Evolutionary conservation across 225 moss, liverwort and hornwort species (phyloP).

Genomic region (Rhytidiadelphus loreus): DNA sequence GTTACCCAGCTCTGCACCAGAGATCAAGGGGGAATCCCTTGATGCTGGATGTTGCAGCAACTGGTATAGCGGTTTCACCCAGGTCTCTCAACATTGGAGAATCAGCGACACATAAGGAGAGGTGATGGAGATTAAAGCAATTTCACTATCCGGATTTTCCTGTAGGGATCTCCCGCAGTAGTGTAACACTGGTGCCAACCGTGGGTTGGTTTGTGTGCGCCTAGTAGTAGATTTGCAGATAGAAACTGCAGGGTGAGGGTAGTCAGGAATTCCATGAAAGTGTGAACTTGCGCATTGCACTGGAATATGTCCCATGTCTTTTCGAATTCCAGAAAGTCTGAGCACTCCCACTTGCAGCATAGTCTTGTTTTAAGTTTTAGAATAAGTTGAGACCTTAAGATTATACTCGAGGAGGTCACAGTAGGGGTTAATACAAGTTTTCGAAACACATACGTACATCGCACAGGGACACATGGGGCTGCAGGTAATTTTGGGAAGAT

Average conservation of each 20-base stretch:
- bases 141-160: not conserved
- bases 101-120: no score
- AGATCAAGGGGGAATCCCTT: not conserved
- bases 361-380: not conserved
- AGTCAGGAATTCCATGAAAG: not conserved
- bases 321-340: not conserved
- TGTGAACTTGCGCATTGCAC: not conserved
- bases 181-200: not conserved
- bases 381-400: not conserved
- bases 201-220: no score
- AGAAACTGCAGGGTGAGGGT: not conserved
- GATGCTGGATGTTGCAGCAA: not conserved
- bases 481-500: not conserved
- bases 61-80: not conserved
- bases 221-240: not conserved
- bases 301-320: no score
- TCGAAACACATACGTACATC: not conserved
- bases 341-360: not conserved
- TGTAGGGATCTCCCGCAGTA: no score
- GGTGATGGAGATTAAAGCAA: not conserved
- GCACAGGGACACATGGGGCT: no score
- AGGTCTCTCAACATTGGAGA: not conserved
- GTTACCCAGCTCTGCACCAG: not conserved
- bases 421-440: not conserved
- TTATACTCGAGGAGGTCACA: not conserved